Conservation (phyloP, 352 stramenopile genomes). For the Globisporangium spiculum region DNA sequence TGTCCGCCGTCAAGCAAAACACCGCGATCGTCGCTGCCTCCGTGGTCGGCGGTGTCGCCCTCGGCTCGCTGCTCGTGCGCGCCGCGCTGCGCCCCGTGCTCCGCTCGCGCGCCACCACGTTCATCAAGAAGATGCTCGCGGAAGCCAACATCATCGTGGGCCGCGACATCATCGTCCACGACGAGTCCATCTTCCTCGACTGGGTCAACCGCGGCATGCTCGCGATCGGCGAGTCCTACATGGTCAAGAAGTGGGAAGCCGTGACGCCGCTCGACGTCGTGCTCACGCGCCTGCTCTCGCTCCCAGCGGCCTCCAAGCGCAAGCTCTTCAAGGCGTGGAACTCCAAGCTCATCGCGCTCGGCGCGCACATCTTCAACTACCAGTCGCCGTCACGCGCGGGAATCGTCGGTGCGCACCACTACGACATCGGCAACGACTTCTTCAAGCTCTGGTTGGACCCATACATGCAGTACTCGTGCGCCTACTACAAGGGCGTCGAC, state of each 20-base stretch:
- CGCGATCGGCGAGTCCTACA: conserved; percentile 86
- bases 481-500: conserved; percentile 77
- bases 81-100: conserved; percentile 68
- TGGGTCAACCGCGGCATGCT: conserved; percentile 84
- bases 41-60: conserved; percentile 55
- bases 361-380: conserved; percentile 84
- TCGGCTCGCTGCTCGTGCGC: conserved; percentile 69
- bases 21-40: conserved; percentile 67
- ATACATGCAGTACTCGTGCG: conserved; percentile 88
- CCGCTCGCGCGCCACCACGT: conserved; percentile 56
- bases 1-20: conserved; percentile 61
- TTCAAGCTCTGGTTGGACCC: conserved; percentile 88
- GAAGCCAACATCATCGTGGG: conserved; percentile 80
- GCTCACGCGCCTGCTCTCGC: conserved; percentile 65
- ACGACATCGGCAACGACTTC: conserved; percentile 88
- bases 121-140: conserved; percentile 80
- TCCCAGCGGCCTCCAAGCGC: conserved; percentile 71
- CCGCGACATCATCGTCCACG: conserved; percentile 78
- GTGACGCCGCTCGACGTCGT: conserved; percentile 77
- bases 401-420: conserved; percentile 84
- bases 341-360: conserved; percentile 73
- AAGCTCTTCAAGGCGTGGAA: conserved; percentile 88
- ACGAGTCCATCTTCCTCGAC: conserved; percentile 84
- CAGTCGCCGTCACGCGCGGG: conserved; percentile 79
- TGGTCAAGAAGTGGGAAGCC: conserved; percentile 85